A percentile compares a stretch with the other conserved stretches of the same genome.
Evolutionary conservation across 306 rosid genomes (phyloP).

Genomic region (Medicago ruthenica): DNA sequence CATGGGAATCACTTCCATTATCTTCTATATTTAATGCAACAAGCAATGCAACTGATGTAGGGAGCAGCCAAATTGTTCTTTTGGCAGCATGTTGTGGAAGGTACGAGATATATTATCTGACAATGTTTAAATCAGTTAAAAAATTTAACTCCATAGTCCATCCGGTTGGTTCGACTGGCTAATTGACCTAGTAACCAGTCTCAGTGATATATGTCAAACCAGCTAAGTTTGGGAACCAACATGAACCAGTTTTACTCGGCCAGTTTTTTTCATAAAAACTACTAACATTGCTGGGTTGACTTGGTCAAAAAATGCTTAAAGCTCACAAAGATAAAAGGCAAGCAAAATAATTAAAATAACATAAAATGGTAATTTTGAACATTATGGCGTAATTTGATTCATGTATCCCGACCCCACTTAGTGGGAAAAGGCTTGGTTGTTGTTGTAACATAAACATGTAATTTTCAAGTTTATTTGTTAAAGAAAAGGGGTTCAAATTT

Average conservation of each 20-base stretch:
- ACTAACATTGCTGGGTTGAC: neutral
- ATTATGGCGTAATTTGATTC: no score
- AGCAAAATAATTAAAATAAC: neutral
- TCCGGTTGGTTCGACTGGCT: neutral
- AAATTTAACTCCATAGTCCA: neutral
- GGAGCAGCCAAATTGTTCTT: constrained; percentile 63
- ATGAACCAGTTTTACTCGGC: neutral
- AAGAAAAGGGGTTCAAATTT: no score
- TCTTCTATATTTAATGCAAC: constrained; percentile 59
- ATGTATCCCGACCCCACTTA: no score
- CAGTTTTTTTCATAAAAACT: neutral
- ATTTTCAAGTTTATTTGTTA: no score
- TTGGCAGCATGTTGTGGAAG: constrained; percentile 83
- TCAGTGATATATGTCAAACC: neutral
- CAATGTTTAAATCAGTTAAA: neutral
- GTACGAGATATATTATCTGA: constrained; percentile 41
- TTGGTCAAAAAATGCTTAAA: neutral
- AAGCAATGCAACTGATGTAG: constrained; percentile 49
- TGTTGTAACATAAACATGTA: neutral
- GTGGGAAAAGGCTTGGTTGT: no score
- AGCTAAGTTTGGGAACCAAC: neutral
- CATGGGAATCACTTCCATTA: constrained; percentile 81
- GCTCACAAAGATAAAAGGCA: neutral
- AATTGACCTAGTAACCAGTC: neutral
- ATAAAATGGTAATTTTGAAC: neutral